phyloP scores from a whole-genome alignment of 371 early-diverging fungal genomes.

The Actinomortierella ambigua region DNA sequence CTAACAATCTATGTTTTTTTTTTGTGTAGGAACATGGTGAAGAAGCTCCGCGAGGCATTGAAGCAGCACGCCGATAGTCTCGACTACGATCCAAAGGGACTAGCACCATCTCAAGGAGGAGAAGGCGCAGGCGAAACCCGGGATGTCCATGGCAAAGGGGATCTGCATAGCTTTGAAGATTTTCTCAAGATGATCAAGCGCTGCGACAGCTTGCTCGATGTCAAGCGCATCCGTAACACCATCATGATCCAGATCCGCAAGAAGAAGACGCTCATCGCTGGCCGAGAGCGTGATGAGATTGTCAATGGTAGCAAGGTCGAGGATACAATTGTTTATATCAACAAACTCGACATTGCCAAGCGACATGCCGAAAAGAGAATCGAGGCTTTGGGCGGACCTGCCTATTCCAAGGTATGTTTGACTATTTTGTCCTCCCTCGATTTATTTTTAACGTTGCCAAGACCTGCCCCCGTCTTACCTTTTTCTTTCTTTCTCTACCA shows the following conservation, averaged over 20 bases:
- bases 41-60: slow-evolving; percentile 72
- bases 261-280: slow-evolving; percentile 63
- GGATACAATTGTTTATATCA: slow-evolving; percentile 74
- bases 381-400: slow-evolving; percentile 60
- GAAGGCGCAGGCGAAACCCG: slow-evolving; percentile 33
- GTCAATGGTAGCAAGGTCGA: slow-evolving; percentile 84
- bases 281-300: slow-evolving; percentile 71
- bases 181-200: slow-evolving; percentile 75
- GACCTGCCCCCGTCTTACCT: not conserved
- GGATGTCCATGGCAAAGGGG: slow-evolving; percentile 30
- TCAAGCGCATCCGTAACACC: slow-evolving; percentile 70
- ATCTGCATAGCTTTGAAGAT: slow-evolving; percentile 71
- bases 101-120: slow-evolving; percentile 24
- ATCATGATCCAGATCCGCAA: slow-evolving; percentile 78
- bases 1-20: not conserved
- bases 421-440: slow-evolving; percentile 23
- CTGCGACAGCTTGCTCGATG: slow-evolving; percentile 69
- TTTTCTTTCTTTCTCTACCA: not conserved
- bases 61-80: slow-evolving; percentile 66
- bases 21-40: slow-evolving; percentile 64
- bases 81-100: slow-evolving; percentile 28
- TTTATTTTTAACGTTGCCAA: slow-evolving; percentile 2
- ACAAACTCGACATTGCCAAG: slow-evolving; percentile 74
- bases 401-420: slow-evolving; percentile 48
- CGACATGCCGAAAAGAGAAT: slow-evolving; percentile 78